These are phyloP conservation scores for Penicillium longicatenatum DNA, from an alignment of 495 filamentous ascomycete genomes.

Conservation along the genomic window DNA sequence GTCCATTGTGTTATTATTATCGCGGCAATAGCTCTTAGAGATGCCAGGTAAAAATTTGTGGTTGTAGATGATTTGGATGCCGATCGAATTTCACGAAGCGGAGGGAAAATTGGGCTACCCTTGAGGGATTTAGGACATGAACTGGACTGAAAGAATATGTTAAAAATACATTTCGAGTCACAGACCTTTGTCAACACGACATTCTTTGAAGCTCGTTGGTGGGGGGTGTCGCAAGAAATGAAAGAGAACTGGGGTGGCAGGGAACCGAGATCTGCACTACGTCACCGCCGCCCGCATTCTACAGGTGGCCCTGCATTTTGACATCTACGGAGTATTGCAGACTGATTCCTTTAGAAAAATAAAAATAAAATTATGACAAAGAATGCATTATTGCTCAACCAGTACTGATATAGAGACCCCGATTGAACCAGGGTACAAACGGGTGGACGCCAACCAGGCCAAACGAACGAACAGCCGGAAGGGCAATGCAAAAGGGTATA, in stretches of 20 bases:
- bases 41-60: neutral
- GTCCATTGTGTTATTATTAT: constrained; percentile 46
- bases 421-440: constrained; percentile 4
- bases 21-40: neutral
- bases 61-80: constrained; percentile 1
- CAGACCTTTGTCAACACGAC: neutral
- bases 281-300: constrained; percentile 24
- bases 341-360: neutral
- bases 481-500: constrained; percentile 27
- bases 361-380: neutral
- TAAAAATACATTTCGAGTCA: neutral
- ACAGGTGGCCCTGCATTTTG: constrained; percentile 1
- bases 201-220: neutral
- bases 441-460: constrained; percentile 9
- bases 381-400: neutral
- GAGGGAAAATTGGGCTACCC: neutral
- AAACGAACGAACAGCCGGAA: constrained; percentile 12
- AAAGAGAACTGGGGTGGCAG: constrained; percentile 15
- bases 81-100: neutral
- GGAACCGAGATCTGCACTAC: constrained; percentile 15
- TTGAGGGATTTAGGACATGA: neutral
- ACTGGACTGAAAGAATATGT: neutral
- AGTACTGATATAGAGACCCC: constrained; percentile 8
- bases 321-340: neutral
- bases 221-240: constrained; percentile 1